A percentile compares a stretch with the other conserved stretches of the same genome.
phyloP scores from a whole-genome alignment of 139 green algal species.

The Diplosphaera chodatii region DNA sequence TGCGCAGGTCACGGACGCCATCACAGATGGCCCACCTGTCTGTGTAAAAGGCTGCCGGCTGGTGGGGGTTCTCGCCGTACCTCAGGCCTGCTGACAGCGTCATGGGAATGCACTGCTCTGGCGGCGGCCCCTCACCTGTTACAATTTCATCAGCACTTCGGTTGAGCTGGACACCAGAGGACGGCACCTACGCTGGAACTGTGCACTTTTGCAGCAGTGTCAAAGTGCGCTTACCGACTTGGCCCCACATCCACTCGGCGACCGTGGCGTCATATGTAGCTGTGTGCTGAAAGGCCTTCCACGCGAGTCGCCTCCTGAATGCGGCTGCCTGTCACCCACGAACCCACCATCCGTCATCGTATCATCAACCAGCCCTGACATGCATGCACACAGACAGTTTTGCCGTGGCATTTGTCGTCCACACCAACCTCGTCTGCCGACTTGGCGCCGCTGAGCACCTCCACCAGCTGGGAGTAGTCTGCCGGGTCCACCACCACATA shows the following conservation, averaged over 20 bases:
- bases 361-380: too few species aligned
- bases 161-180: not conserved
- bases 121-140: conserved; percentile 28
- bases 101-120: conserved; percentile 81
- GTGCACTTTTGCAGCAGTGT: conserved; percentile 11
- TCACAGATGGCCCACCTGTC: conserved; percentile 43
- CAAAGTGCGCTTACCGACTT: conserved; percentile 49
- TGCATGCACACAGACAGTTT: too few species aligned
- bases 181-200: too few species aligned
- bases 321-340: too few species aligned
- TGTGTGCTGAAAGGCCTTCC: conserved; percentile 98
- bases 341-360: too few species aligned
- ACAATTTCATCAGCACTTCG: not conserved
- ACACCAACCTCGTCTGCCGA: not conserved
- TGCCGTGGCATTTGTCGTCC: too few species aligned
- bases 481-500: conserved; percentile 79
- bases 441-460: conserved; percentile 29
- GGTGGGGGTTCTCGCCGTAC: conserved; percentile 98
- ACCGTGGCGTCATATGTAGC: conserved; percentile 88
- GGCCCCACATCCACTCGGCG: conserved; percentile 90
- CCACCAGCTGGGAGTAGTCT: conserved; percentile 82
- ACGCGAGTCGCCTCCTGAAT: conserved; percentile 79
- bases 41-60: conserved; percentile 93
- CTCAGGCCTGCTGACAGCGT: conserved; percentile 63
- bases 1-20: too few species aligned